Base-by-base conservation (phyloP, 768 basidiomycete species). In the Leccinum broughii region DNA sequence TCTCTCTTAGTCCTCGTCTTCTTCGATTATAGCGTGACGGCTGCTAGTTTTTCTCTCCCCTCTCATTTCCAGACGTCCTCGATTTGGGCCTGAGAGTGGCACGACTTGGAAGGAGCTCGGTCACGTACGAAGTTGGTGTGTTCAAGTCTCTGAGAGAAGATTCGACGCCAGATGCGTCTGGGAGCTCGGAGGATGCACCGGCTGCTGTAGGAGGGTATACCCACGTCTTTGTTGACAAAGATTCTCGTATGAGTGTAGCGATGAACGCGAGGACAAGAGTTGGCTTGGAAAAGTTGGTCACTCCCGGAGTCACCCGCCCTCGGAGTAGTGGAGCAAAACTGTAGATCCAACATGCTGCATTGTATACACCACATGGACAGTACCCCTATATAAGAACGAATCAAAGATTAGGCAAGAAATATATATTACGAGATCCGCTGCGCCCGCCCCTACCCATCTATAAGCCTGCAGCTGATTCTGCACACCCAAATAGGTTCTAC, bases 151-250 rank as follows among this genome's bases (percentile, higher is more conserved):
- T 32, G 15, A 22, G 11, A 50, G 32, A 15, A 37, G 37, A 22
- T 13, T 13, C 6, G 39, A 37, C 70, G 61, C 4, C 57, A 34
- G 14, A 20, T 35, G 41, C 70, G 61, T 8, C 58, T 34, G 58
- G 4, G 11, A 30, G 34, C 22, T 30, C 30, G 30, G 32, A 61
- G 39, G 69, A 72, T 7, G 35, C 55, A 4, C 77, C 78, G 0
- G 76, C 73, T 17, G 81, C 78, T 2, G 79, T 83, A 1, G 82
- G 81, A 15, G 81, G 80, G 10, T 92, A 93, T 57, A 92, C 89
- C 0, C 91, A 93, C 70, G 91, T 93, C n/a, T 93, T 92, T 68
- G 91, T 93, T 3, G 84, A 85, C 28, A 82, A 80, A 49, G 64
- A 66, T 56, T 82, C 81, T 48, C 75, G 91, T 51, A 85, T 83